Conservation (phyloP, 768 basidiomycete genomes). For the Daedaleopsis nitida region DNA sequence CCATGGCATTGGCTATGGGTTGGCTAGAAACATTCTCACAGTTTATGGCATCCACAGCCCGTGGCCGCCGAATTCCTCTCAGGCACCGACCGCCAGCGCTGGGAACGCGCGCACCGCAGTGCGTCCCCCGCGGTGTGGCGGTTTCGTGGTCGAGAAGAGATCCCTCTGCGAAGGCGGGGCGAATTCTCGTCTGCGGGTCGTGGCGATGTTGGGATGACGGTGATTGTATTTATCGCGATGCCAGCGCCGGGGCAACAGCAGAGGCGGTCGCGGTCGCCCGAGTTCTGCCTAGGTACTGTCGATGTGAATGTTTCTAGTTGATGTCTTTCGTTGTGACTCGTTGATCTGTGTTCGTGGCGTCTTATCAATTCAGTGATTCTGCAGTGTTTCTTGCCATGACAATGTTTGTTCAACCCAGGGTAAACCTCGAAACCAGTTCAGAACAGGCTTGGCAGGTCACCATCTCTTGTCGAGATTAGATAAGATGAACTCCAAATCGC, state of each 20-base stretch:
- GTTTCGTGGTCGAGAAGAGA: not conserved
- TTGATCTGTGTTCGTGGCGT: not conserved
- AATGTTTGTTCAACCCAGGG: too few species aligned
- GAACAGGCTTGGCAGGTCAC: too few species aligned
- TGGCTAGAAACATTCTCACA: not conserved
- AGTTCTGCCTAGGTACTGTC: not conserved
- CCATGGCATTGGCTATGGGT: not conserved
- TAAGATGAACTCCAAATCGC: not conserved
- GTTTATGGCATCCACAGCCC: not conserved
- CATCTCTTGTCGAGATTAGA: too few species aligned
- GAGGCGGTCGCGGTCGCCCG: not conserved
- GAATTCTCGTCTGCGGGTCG: not conserved
- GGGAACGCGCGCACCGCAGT: not conserved
- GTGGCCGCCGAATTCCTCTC: not conserved
- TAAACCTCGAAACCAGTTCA: too few species aligned
- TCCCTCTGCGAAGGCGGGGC: not conserved
- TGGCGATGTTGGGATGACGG: not conserved
- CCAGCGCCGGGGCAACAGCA: not conserved
- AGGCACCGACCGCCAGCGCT: not conserved
- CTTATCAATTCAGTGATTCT: not conserved
- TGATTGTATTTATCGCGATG: conserved; percentile 2
- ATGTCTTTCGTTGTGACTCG: too few species aligned
- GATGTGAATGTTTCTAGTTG: not conserved
- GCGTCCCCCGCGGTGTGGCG: too few species aligned
- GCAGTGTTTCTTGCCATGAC: not conserved